Conservation (phyloP, 1,284 basidiomycete genomes). For the Malassezia furfur region DNA sequence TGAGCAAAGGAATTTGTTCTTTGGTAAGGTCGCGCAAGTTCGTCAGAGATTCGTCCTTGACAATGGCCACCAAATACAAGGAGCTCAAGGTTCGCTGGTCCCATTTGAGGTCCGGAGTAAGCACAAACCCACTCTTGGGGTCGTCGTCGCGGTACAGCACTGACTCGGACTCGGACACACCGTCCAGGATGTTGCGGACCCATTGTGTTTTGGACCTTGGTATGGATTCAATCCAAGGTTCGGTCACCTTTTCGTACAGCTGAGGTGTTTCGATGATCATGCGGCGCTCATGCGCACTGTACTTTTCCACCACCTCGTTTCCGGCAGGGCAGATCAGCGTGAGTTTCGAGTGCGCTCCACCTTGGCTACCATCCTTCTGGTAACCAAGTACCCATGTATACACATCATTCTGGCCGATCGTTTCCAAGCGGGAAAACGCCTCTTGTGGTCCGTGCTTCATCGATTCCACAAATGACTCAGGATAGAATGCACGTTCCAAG, state of each 20-base stretch:
- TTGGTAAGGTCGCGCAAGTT: constrained; percentile 52
- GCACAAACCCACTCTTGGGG: constrained; percentile 59
- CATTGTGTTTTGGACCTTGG: constrained; percentile 58
- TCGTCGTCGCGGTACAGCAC: constrained; percentile 61
- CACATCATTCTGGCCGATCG: constrained; percentile 42
- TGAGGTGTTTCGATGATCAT: constrained; percentile 51
- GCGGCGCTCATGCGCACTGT: constrained; percentile 63
- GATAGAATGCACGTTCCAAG: constrained; percentile 42
- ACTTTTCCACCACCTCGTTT: constrained; percentile 54
- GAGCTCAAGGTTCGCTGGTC: constrained; percentile 60
- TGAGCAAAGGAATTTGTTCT: constrained; percentile 63
- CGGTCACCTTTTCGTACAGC: constrained; percentile 28
- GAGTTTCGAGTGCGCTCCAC: constrained; percentile 36
- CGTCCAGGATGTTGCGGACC: constrained; percentile 77
- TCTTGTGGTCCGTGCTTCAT: not conserved
- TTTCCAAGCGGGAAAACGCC: constrained; percentile 17
- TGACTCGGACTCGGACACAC: constrained; percentile 67
- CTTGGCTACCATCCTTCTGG: not conserved
- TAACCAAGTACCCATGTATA: constrained; percentile 44
- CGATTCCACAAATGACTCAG: constrained; percentile 18
- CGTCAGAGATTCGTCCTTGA: constrained; percentile 42
- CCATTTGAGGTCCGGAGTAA: constrained; percentile 54
- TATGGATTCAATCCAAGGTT: constrained; percentile 39
- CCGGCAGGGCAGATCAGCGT: constrained; percentile 37
- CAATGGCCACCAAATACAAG: constrained; percentile 49